Conservation (phyloP, 768 basidiomycete species). For the Coprinopsis cinerea region DNA sequence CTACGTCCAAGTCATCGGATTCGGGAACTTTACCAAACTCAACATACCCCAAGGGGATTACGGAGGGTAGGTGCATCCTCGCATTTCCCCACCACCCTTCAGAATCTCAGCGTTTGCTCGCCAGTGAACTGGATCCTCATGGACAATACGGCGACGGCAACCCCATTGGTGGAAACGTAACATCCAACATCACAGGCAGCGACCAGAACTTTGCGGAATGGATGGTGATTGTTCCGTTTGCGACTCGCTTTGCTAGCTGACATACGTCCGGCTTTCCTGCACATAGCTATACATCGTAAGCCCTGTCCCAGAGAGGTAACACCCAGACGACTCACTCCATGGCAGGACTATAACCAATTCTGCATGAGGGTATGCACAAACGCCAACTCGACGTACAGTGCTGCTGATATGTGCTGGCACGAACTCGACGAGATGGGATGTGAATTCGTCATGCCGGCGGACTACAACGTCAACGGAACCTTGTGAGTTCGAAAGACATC, state of each 20-base stretch:
- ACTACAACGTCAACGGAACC: constrained; percentile 35
- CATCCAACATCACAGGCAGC: constrained; percentile 34
- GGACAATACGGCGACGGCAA: constrained; percentile 36
- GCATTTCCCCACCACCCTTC: not conserved
- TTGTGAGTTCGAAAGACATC: constrained; percentile 25
- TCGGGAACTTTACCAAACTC: constrained; percentile 36
- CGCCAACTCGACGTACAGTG: constrained; percentile 37
- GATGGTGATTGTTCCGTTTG: constrained; percentile 40
- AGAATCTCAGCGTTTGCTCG: not conserved
- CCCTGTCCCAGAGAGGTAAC: not conserved
- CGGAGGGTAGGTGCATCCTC: constrained; percentile 26
- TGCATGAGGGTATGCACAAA: constrained; percentile 38
- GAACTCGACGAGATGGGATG: constrained; percentile 42
- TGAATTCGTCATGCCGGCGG: constrained; percentile 41
- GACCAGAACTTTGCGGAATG: constrained; percentile 35
- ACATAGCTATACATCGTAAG: constrained; percentile 27
- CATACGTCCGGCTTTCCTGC: not conserved
- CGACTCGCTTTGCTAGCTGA: not conserved
- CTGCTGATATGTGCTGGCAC: constrained; percentile 40
- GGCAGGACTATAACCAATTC: constrained; percentile 30
- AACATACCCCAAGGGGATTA: constrained; percentile 35
- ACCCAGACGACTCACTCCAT: not conserved
- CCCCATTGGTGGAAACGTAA: constrained; percentile 41
- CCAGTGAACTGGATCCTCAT: constrained; percentile 39
- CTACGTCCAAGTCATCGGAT: constrained; percentile 38